phyloP scores from a whole-genome alignment of 768 basidiomycete species.

The Rhodotorula graminis region DNA sequence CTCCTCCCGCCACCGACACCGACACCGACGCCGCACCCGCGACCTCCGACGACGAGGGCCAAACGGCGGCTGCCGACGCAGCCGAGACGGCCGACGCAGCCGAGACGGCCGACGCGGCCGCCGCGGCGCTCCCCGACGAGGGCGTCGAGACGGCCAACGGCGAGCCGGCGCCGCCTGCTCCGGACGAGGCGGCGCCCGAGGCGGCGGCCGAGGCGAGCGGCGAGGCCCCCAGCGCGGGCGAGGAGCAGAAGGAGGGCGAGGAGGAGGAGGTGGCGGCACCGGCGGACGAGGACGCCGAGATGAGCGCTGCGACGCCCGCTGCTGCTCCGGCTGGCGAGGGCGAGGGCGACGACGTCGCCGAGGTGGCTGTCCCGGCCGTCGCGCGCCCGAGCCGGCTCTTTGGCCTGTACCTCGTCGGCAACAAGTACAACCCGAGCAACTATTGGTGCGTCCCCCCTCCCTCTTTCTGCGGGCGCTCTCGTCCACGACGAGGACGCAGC shows the following conservation, averaged over 20 bases:
- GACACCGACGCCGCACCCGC: background rate
- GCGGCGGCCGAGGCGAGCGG: conserved; percentile 35
- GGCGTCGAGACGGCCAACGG: conserved; percentile 16
- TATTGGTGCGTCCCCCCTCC: conserved; percentile 62
- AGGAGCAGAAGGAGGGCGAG: conserved; percentile 22
- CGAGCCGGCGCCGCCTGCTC: conserved; percentile 10
- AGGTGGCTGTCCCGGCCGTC: conserved; percentile 31
- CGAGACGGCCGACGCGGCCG: conserved; percentile 26
- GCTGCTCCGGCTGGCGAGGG: conserved; percentile 1
- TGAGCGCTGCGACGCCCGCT: conserved; percentile 8
- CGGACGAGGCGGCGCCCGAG: conserved; percentile 30
- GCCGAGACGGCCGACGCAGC: conserved; percentile 10
- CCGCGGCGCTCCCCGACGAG: conserved; percentile 31
- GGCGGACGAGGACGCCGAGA: background rate
- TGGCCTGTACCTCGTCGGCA: conserved; percentile 79
- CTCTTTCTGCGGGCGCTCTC: background rate
- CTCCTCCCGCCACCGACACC: too few species aligned
- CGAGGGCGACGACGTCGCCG: conserved; percentile 19
- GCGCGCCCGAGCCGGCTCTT: conserved; percentile 49
- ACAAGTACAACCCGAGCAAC: conserved; percentile 89
- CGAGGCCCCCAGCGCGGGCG: conserved; percentile 31
- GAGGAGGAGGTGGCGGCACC: conserved; percentile 10
- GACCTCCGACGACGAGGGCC: background rate
- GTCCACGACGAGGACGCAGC: background rate
- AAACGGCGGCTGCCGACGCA: conserved; percentile 1